Base-by-base conservation (phyloP, 164 flowering plant genomes). In the Vitis labrusca region DNA sequence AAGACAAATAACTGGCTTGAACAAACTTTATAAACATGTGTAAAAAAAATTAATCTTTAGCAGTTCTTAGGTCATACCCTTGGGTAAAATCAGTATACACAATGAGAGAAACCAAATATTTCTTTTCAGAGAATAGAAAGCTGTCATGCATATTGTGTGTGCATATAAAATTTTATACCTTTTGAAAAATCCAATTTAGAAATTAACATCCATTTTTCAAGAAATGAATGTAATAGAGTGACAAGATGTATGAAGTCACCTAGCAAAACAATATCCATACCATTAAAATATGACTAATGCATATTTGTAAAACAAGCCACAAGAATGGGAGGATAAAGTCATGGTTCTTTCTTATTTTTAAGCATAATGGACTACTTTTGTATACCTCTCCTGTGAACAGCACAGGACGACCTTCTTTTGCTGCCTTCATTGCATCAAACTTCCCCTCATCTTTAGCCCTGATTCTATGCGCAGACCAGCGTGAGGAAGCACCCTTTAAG, bases 371-470 rank as follows among this genome's bases (percentile, higher is more conserved):
- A 19, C 37, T 19, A 2, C 27, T 71, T 62, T 32, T 57, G 50
- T 19, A 30, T 78, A 95, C 99, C 97, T 95, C 99, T 74, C 98
- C 98, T n/a, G 97, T 91, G 80, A 93, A 91, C 17, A 83, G 69
- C 49, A 95, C 92, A 67, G 88, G 89, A 5, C 79, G 85, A 49
- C 92, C 91, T 81, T 87, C 97, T 79, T 79, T 90, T 58, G 85
- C 90, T 50, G 97, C 92, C 70, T 76, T 80, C 59, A 89, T 61
- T 69, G 97, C 92, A 83, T 95, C 88, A 76, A 95, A 90, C 55
- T 76, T 73, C 59, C 67, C 65, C 23, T 80, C 91, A 57, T 78
- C 53, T 65, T 87, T 89, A 32, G 71, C 74, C 78, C 89, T 82
- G 72, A 93, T 75, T 84, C 90, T 85, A 50, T 93, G 77, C 72